These are phyloP conservation scores for Ambrosia trifida DNA, from an alignment of 129 eudicot species.

Conservation along the genomic window DNA sequence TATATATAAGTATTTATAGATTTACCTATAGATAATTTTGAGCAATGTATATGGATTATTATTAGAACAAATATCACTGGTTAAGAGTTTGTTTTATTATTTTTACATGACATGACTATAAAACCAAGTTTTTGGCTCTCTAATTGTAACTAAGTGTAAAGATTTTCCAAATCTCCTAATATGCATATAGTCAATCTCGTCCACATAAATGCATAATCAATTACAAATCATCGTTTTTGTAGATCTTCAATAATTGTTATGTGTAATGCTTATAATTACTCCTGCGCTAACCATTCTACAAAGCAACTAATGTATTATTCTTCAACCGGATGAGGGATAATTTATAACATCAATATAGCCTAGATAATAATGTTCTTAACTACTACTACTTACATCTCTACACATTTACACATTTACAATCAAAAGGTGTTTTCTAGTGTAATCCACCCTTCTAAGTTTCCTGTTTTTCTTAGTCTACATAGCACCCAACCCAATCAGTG, in stretches of 20 bases:
- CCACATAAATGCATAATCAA: not conserved
- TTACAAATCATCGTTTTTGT: not conserved
- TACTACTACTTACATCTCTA: not conserved
- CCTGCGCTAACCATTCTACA: not conserved
- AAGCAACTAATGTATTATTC: not conserved
- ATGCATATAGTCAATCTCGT: not conserved
- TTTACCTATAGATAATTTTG: too few relatives aligned
- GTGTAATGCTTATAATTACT: not conserved
- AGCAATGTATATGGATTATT: too few relatives aligned
- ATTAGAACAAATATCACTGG: too few relatives aligned
- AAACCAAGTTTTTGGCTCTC: too few relatives aligned
- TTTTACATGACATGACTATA: too few relatives aligned
- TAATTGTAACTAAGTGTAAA: not conserved
- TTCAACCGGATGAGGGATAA: not conserved
- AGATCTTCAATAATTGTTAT: not conserved
- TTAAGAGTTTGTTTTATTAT: too few relatives aligned
- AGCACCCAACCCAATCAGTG: not conserved
- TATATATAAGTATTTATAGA: too few relatives aligned
- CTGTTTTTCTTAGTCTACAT: slow-evolving; percentile 3
- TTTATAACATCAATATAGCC: not conserved
- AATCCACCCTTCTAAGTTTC: not conserved
- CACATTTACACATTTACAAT: slow-evolving; percentile 12
- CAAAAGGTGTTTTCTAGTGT: not conserved
- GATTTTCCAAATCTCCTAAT: not conserved
- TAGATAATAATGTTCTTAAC: not conserved